Percentiles rank a stretch among this genome's conserved stretches.
These are phyloP conservation scores for Nakazawaea ernobii DNA, from an alignment of 805 yeast genomes.

Conservation along the genomic window DNA sequence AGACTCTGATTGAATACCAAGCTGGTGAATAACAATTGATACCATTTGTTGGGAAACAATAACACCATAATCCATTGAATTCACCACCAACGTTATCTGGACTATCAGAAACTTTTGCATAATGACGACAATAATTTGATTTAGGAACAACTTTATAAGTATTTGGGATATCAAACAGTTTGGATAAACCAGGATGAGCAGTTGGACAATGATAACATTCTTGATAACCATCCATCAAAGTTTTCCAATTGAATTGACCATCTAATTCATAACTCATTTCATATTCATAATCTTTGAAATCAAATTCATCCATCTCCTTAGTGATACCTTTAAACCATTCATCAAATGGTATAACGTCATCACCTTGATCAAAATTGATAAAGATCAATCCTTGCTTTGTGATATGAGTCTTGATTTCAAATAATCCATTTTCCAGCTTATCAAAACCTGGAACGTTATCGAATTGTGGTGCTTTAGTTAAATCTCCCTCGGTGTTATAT, in stretches of 20 bases:
- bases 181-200: constrained; percentile 55
- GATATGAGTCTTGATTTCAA: constrained; percentile 46
- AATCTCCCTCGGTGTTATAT: constrained; percentile 52
- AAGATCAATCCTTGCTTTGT: constrained; percentile 54
- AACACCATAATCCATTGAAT: constrained; percentile 59
- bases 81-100: constrained; percentile 53
- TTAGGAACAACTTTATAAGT: constrained; percentile 62
- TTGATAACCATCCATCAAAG: constrained; percentile 63
- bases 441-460: constrained; percentile 53
- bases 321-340: constrained; percentile 48
- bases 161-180: constrained; percentile 51
- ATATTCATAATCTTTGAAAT: constrained; percentile 55
- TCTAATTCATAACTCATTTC: constrained; percentile 61
- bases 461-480: constrained; percentile 59
- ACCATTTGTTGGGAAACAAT: constrained; percentile 55
- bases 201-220: constrained; percentile 68
- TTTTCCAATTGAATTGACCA: constrained; percentile 62
- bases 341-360: constrained; percentile 40
- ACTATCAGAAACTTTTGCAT: constrained; percentile 38
- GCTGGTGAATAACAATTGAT: constrained; percentile 63
- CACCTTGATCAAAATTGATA: constrained; percentile 45
- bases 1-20: constrained; percentile 57
- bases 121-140: constrained; percentile 55
- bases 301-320: constrained; percentile 50
- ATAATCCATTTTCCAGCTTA: constrained; percentile 49